Evolutionary conservation across 345 rosid species (phyloP), one percentile per base, ranked within the genome.

Genomic region (Salix viminalis): DNA sequence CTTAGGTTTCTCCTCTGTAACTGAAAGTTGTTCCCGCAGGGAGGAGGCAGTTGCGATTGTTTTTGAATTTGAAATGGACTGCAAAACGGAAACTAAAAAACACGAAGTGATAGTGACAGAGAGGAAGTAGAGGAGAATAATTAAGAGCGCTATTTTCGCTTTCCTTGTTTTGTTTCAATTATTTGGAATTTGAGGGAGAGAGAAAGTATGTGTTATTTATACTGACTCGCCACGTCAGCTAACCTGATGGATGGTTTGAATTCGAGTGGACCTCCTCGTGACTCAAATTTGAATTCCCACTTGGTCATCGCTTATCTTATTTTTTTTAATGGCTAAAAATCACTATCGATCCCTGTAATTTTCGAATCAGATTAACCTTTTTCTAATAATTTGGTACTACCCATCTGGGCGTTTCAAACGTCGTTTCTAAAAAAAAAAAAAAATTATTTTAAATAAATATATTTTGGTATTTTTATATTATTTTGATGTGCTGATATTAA

Each of bases 91-190:
- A 11, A 71, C 16, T n/a, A 61, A n/a, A 39, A 77, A 48, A 23
- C 66, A 75, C 56, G 75, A 62, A 68, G 75, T 30, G 69, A 32
- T 7, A 3, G 60, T 60, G 75, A 77, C 16, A 14, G 28, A 77
- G 80, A 71, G 19, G 65, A 50, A 13, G 75, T 1, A 32, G 75
- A 67, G 50, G 19, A 67, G 39, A n/a, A 73, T 10, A 26, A 32
- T 56, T 13, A 67, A 7, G 32, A 52, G 65, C 16, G 80, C 76
- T 71, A 71, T 69, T 66, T 72, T 65, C 66, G 65, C 78, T 56
- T 58, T 34, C 19, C 16, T 10, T 32, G 2, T 7, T 50, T 65
- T 18, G 23, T 61, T 34, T 65, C 48, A 2, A 2, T 11, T 26
- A 26, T 74, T 26, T n/a, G 6, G 7, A 28, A 34, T 26, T 13